These are phyloP conservation scores for Mangifera indica DNA, from an alignment of 345 rosid genomes.

Conservation along the genomic window DNA sequence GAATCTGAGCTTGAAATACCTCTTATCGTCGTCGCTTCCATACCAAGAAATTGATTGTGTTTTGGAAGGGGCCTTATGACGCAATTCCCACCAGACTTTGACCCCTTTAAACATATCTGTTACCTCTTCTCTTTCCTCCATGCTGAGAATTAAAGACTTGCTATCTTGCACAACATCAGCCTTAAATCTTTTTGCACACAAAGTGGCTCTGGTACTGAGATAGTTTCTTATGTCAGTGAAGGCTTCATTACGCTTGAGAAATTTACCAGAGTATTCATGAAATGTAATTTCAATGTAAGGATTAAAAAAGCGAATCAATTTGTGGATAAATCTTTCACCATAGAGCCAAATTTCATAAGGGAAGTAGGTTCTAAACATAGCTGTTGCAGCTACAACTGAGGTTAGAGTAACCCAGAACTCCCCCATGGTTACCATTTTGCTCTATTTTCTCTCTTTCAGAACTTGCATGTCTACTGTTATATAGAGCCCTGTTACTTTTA, in stretches of 20 bases:
- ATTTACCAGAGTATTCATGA: constrained; percentile 38
- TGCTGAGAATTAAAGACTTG: constrained; percentile 37
- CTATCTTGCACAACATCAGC: constrained; percentile 41
- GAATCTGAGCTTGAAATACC: constrained; percentile 43
- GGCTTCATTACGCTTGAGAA: constrained; percentile 34
- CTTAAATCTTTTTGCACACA: constrained; percentile 48
- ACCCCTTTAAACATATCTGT: constrained; percentile 39
- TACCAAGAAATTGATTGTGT: constrained; percentile 28
- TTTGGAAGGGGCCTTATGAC: not conserved
- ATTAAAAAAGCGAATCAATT: constrained; percentile 16
- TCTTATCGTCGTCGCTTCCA: constrained; percentile 32
- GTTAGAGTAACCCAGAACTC: constrained; percentile 30
- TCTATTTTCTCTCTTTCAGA: not conserved
- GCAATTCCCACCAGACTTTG: constrained; percentile 42
- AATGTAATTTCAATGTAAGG: constrained; percentile 50
- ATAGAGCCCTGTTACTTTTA: no score
- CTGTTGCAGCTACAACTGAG: constrained; percentile 29
- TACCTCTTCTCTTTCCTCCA: constrained; percentile 49
- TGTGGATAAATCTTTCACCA: constrained; percentile 22
- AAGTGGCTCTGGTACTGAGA: constrained; percentile 36
- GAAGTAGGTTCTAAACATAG: constrained; percentile 29
- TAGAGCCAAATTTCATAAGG: constrained; percentile 26
- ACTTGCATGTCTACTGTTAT: not conserved
- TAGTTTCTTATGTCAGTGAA: constrained; percentile 40
- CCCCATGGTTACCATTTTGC: constrained; percentile 3